phyloP scores from a whole-genome alignment of 768 basidiomycete genomes.

The Rhodotorula paludigena region DNA sequence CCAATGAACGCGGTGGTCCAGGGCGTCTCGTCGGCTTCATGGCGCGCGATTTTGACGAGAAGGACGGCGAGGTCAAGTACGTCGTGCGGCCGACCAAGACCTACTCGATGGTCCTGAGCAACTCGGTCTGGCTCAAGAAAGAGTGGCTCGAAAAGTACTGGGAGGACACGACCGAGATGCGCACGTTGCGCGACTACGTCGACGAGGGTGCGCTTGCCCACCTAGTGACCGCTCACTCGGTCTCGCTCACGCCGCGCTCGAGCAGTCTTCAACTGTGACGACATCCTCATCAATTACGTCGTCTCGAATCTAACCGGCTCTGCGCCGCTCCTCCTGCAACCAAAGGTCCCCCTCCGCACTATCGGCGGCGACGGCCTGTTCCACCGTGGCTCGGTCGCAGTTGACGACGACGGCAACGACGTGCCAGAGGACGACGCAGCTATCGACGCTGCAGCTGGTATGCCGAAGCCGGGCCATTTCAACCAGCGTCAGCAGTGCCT shows the following conservation, averaged over 20 bases:
- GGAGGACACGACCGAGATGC: conserved; percentile 24
- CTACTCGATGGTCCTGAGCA: conserved; percentile 39
- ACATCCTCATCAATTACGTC: conserved; percentile 41
- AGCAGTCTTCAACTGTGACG: conserved; percentile 41
- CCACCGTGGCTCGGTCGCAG: conserved; percentile 11
- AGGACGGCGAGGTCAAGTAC: conserved; percentile 16
- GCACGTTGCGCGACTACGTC: conserved; percentile 23
- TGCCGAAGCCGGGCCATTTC: conserved; percentile 19
- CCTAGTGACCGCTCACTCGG: too few relatives aligned
- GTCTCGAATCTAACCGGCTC: conserved; percentile 35
- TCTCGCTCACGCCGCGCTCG: background rate
- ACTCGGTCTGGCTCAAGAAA: conserved; percentile 34
- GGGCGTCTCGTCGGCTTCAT: conserved; percentile 37
- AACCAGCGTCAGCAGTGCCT: conserved; percentile 27
- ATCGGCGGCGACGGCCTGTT: conserved; percentile 33
- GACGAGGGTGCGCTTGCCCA: conserved; percentile 26
- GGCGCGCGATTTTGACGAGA: conserved; percentile 22
- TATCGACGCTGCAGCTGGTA: background rate
- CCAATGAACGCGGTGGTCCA: background rate
- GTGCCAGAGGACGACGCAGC: background rate
- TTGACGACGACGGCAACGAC: background rate
- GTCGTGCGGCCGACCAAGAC: conserved; percentile 15
- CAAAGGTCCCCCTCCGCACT: conserved; percentile 25
- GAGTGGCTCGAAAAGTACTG: conserved; percentile 38
- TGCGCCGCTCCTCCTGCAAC: conserved; percentile 39